Conservation (phyloP, 2,329 filamentous ascomycete species). For the Geosmithia morbida region DNA sequence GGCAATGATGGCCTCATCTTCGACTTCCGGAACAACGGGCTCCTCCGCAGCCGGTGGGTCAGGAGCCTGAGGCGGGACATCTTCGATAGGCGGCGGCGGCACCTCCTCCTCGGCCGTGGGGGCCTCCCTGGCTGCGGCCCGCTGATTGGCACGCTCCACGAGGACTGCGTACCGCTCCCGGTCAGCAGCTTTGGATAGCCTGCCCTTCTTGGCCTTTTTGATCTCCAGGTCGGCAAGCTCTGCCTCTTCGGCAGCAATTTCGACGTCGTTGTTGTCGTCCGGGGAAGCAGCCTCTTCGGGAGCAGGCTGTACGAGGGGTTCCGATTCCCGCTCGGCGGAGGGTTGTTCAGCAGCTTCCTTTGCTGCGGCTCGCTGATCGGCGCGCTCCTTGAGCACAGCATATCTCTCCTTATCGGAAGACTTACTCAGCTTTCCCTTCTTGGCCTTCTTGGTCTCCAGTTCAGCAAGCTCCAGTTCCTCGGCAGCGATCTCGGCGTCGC, state of each 20-base stretch:
- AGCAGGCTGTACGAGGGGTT: neutral
- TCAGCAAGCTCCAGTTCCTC: constrained; percentile 9
- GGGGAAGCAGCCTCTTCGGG: constrained; percentile 5
- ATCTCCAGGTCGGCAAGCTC: constrained; percentile 11
- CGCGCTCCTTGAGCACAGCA: neutral
- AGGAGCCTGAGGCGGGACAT: constrained; percentile 9
- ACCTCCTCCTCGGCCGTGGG: neutral
- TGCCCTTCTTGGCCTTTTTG: constrained; percentile 13
- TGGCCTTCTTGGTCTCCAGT: constrained; percentile 14
- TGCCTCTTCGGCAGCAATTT: constrained; percentile 7
- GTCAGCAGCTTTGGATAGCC: constrained; percentile 7
- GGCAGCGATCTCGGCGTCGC: constrained; percentile 6
- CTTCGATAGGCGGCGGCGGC: constrained; percentile 9
- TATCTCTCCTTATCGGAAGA: constrained; percentile 2
- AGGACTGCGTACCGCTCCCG: constrained; percentile 12
- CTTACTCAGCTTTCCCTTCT: constrained; percentile 10
- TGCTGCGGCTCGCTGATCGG: neutral
- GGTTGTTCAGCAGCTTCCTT: neutral
- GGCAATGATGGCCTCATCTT: constrained; percentile 9
- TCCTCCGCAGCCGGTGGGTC: constrained; percentile 11
- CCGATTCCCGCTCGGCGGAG: neutral
- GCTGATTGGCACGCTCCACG: constrained; percentile 7
- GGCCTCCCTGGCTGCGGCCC: constrained; percentile 14
- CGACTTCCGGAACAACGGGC: constrained; percentile 7
- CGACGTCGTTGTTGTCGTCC: constrained; percentile 3